Evolutionary conservation across 805 yeast genomes (phyloP), one percentile per base, ranked within the genome.

Genomic region (Ogataea trehaloabstinens): DNA sequence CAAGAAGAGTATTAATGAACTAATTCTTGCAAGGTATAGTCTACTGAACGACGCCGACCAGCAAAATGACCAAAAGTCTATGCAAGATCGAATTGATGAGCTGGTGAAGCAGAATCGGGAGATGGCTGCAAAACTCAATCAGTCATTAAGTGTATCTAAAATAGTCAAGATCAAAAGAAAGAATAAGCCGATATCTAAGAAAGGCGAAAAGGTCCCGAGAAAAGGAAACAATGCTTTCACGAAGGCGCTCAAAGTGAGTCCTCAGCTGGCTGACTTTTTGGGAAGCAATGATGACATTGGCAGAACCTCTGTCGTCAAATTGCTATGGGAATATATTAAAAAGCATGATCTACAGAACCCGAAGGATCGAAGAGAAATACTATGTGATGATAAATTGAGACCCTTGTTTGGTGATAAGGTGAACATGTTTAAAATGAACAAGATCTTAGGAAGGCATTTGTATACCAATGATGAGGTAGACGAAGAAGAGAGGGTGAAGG

Each of bases 261-360:
- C 73, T 2, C 72, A 71, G 27, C 66, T 86, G 22, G 67, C 70
- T 35, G 67, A 56, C 3, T 56, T 86, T 12, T 54, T 85, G 6
- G 76, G 73, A 1, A 64, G 52, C 15, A 40, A 56, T 1, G 55
- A 55, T 2, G 68, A 62, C 38, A 53, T 77, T 30, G 71, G 90
- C 3, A 64, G 95, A 48, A 80, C 91, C 0, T 82, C 82, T 54
- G 80, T 83, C 13, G 89, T 84, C 7, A 82, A 82, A 45, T 60
- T 60, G 32, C 56, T 85, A 4, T 85, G 95, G 95, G 73, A 68
- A 11, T 77, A 87, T 58, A 83, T 87, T 40, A 81, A 79, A 50
- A 73, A 58, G 8, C 55, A 82, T 42, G 58, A 74, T 20, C 60
- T 86, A 21, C 95, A 85, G 55, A 77, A 83, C 45, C 85, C 89